Conservation (phyloP, 148 eudicot genomes). For the Vaccinium macrocarpon region DNA sequence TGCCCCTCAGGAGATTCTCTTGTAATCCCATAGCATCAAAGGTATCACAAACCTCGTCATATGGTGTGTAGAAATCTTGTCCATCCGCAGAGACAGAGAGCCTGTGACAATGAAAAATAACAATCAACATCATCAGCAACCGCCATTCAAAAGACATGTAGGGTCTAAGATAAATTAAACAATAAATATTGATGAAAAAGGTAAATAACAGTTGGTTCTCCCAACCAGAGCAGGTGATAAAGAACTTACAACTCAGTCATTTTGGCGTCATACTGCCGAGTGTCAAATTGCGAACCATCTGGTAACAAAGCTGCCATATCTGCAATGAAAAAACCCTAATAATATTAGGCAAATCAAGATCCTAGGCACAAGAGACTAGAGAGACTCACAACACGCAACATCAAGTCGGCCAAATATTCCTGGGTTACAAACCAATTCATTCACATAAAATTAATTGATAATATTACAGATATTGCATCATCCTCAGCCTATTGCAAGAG, state of each 20-base stretch:
- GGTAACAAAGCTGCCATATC: constrained; percentile 34
- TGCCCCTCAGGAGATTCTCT: constrained; percentile 40
- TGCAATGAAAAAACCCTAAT: constrained; percentile 7
- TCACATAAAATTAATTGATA: neutral
- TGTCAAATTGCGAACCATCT: constrained; percentile 31
- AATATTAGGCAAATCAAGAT: neutral
- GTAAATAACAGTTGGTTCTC: neutral
- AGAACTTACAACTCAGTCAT: constrained; percentile 34
- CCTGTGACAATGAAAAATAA: constrained; percentile 20
- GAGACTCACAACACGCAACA: neutral
- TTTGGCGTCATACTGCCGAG: constrained; percentile 31
- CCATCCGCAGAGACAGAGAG: constrained; percentile 24
- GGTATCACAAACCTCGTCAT: constrained; percentile 36
- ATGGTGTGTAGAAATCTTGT: constrained; percentile 29
- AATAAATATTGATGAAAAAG: neutral
- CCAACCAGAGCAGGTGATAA: neutral
- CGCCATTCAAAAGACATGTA: neutral
- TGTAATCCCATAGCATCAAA: constrained; percentile 44
- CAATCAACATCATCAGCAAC: neutral
- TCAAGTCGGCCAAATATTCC: neutral
- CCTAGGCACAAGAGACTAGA: neutral
- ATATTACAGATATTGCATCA: neutral
- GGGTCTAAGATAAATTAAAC: neutral
- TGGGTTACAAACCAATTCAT: neutral
- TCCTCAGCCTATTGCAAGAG: neutral